Evolutionary conservation across 2,329 filamentous ascomycete species (phyloP).

Genomic region (Ophiostoma himal-ulmi): DNA sequence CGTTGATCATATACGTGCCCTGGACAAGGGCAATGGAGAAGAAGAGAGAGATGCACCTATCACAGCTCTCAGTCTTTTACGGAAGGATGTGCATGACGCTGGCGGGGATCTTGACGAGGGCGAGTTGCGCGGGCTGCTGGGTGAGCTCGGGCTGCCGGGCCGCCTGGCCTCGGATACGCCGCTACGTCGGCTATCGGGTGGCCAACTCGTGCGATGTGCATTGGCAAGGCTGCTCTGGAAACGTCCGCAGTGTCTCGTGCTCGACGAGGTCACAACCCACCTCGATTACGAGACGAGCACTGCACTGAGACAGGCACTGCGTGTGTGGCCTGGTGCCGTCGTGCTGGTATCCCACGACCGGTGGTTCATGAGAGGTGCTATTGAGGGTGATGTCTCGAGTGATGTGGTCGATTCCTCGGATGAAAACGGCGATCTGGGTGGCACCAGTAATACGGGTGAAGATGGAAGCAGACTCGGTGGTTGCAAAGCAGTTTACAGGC

Average conservation of each 20-base stretch:
- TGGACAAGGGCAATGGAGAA: neutral
- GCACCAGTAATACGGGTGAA: neutral
- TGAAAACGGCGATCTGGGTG: neutral
- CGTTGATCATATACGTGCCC: neutral
- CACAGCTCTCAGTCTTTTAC: neutral
- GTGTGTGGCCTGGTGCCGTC: conserved; percentile 62
- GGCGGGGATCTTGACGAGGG: neutral
- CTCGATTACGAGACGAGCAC: conserved; percentile 76
- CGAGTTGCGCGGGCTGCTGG: neutral
- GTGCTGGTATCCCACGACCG: conserved; percentile 58
- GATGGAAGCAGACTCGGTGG: neutral
- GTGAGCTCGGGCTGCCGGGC: conserved; percentile 31
- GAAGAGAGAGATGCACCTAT: neutral
- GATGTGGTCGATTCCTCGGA: neutral
- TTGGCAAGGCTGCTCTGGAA: conserved; percentile 51
- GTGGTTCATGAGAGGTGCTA: conserved; percentile 69
- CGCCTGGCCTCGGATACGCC: conserved; percentile 68
- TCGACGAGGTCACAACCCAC: conserved; percentile 81
- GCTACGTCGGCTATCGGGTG: conserved; percentile 67
- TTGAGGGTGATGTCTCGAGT: conserved; percentile 51
- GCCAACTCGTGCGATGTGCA: conserved; percentile 63
- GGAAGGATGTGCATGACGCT: neutral
- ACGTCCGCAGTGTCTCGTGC: conserved; percentile 64
- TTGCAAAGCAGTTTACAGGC: neutral
- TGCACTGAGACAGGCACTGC: conserved; percentile 61